Conservation (phyloP, 2,329 filamentous ascomycete species). For the Emergomyces pasteurianus region DNA sequence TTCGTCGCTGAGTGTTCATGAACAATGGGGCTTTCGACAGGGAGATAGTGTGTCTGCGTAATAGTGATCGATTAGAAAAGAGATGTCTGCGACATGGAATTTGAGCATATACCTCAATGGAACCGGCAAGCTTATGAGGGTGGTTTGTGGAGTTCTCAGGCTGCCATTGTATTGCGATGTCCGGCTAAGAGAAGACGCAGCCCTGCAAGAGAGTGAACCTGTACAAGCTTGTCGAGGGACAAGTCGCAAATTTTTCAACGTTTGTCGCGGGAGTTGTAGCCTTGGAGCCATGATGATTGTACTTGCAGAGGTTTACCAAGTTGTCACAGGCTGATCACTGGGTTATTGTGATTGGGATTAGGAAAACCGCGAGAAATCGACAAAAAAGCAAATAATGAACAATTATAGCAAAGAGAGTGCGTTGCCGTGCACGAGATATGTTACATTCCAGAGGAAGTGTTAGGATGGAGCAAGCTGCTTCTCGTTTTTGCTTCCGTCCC, state of each 20-base stretch:
- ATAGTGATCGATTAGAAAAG: neutral
- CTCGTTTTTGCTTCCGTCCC: neutral
- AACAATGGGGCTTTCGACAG: neutral
- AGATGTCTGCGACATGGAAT: neutral
- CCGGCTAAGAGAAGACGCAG: neutral
- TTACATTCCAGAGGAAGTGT: neutral
- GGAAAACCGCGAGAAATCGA: neutral
- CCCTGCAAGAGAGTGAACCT: neutral
- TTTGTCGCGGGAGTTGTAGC: constrained; percentile 24
- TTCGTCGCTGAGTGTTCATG: neutral
- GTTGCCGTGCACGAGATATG: neutral
- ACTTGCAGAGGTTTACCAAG: neutral
- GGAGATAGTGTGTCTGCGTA: neutral
- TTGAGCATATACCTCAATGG: neutral
- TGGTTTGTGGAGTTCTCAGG: neutral
- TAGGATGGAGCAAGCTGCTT: neutral
- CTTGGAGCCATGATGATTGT: constrained; percentile 27
- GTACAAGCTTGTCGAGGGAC: constrained; percentile 5
- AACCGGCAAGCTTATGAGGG: neutral
- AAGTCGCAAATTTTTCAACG: constrained; percentile 14
- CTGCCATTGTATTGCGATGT: neutral
- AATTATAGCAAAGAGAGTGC: neutral
- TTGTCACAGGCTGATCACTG: neutral
- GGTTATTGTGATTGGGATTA: neutral
- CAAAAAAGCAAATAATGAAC: neutral